These are phyloP conservation scores for Eremomyces bilateralis DNA, from an alignment of 495 filamentous ascomycete species.

Conservation along the genomic window DNA sequence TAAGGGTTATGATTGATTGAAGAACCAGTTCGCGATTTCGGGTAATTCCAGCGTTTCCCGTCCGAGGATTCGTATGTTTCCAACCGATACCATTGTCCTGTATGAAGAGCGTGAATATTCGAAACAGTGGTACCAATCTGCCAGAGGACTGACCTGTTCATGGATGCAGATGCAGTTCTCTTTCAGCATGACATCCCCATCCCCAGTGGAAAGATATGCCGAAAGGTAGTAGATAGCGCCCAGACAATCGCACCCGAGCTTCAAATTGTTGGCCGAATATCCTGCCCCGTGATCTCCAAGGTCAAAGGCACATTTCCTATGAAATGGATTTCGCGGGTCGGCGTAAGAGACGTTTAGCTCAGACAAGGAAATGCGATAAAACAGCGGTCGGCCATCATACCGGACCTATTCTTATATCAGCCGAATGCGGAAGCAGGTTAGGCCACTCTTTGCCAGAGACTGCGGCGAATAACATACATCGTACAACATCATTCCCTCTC, in stretches of 20 bases:
- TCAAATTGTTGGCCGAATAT: slow-evolving; percentile 15
- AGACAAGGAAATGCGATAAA: slow-evolving; percentile 48
- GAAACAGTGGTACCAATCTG: too few species aligned
- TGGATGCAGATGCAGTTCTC: slow-evolving; percentile 17
- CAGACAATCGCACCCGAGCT: slow-evolving; percentile 18
- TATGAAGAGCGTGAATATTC: too few species aligned
- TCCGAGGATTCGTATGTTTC: slow-evolving; percentile 18
- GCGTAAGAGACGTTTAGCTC: slow-evolving; percentile 52
- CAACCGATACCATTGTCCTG: slow-evolving; percentile 16
- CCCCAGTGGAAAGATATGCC: slow-evolving; percentile 6
- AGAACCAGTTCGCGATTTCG: slow-evolving; percentile 15
- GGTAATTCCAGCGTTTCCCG: slow-evolving; percentile 12
- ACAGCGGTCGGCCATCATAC: slow-evolving; percentile 44
- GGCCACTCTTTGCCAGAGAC: too few species aligned
- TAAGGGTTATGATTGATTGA: slow-evolving; percentile 18
- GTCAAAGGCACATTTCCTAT: slow-evolving; percentile 18
- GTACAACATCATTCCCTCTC: slow-evolving; percentile 20
- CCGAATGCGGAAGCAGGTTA: too few species aligned
- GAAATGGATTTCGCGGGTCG: slow-evolving; percentile 15
- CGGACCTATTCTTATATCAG: too few species aligned
- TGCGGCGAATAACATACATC: too few species aligned
- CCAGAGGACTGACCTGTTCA: too few species aligned
- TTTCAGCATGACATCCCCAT: slow-evolving; percentile 8
- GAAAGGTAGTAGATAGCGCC: slow-evolving; percentile 15
- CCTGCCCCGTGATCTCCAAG: slow-evolving; percentile 17